Evolutionary conservation across 345 rosid species (phyloP).

Genomic region (Gossypium australe): DNA sequence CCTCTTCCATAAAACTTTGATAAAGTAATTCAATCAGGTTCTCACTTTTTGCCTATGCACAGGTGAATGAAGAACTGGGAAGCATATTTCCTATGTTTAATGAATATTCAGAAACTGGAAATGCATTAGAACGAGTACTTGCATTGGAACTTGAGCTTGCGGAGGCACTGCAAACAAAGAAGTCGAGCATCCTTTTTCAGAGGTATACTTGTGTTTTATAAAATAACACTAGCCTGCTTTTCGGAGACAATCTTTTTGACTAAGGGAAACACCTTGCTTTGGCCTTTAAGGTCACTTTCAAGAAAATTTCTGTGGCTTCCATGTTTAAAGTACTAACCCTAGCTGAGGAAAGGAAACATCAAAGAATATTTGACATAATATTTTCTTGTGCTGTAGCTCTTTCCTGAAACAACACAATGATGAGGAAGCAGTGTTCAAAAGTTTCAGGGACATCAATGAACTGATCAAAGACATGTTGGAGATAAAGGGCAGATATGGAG

Average conservation of each 20-base stretch:
- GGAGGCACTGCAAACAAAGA: constrained; percentile 71
- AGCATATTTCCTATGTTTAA: constrained; percentile 60
- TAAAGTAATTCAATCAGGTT: constrained; percentile 2
- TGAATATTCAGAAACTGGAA: constrained; percentile 50
- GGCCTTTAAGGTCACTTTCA: background rate
- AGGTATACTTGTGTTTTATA: constrained; percentile 37
- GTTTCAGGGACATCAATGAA: constrained; percentile 90
- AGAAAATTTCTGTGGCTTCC: background rate
- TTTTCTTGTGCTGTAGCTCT: constrained; percentile 48
- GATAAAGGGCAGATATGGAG: constrained; percentile 58
- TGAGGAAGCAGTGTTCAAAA: constrained; percentile 81
- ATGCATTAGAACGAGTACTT: constrained; percentile 80
- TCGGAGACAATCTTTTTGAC: background rate
- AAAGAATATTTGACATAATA: constrained; percentile 3
- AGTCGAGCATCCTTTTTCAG: constrained; percentile 63
- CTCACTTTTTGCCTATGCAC: constrained; percentile 22
- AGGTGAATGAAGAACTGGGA: constrained; percentile 88
- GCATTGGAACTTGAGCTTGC: constrained; percentile 94
- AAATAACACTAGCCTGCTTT: background rate
- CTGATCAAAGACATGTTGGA: constrained; percentile 80
- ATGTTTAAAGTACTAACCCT: background rate
- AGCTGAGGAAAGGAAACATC: background rate
- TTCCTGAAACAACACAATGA: constrained; percentile 76
- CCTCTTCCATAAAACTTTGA: constrained; percentile 9
- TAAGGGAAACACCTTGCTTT: background rate